Evolutionary conservation across 1,284 basidiomycete species (phyloP), one percentile per base, ranked within the genome.

Genomic region (Trichosporon sp.): DNA sequence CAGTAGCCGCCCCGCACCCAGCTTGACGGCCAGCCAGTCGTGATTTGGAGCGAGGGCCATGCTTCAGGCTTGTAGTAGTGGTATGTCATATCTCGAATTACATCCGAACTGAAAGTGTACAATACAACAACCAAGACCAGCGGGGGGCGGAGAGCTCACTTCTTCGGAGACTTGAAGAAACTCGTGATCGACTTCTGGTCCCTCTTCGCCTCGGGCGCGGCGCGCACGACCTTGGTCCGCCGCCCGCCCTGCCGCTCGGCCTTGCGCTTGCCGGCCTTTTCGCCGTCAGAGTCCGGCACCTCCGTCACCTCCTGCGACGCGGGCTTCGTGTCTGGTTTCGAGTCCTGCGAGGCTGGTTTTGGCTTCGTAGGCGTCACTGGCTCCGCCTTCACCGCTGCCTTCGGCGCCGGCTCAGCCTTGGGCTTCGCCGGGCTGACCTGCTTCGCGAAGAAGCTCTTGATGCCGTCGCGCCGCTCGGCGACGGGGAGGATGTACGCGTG

Each of bases 371-470:
- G 38, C 32, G 63, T 51, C 25, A 2, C 38, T 11, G 66, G 60
- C 31, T 67, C 44, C n/a, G 12, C 69, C 63, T 67, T 29, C 29
- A 62, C 66, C 51, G 44, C 18, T n/a, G 44, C 18, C n/a, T 13
- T 13, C 44, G 44, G 13, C n/a, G 31, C 21, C 18, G 15, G 35
- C 15, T 53, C 51, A 21, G 12, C 44, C 15, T 64, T 69, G 6
- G 62, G 47, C 34, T 69, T 78, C n/a, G 69, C 71, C 1, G 77
- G 76, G 6, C 75, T 75, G 2, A 65, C 62, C 75, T 90, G 90
- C 76, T 89, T 91, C 6, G 87, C 86, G 77, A 95, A 97, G 88
- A 96, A 91, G 7, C 91, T 91, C 78, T 90, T 87, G 71, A 98
- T 93, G 2, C 93, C 93, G 75, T 96, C 95, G 76, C 91, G 92